Evolutionary conservation across 2,329 filamentous ascomycete species (phyloP).

Genomic region (Pestalotiopsis sp.): DNA sequence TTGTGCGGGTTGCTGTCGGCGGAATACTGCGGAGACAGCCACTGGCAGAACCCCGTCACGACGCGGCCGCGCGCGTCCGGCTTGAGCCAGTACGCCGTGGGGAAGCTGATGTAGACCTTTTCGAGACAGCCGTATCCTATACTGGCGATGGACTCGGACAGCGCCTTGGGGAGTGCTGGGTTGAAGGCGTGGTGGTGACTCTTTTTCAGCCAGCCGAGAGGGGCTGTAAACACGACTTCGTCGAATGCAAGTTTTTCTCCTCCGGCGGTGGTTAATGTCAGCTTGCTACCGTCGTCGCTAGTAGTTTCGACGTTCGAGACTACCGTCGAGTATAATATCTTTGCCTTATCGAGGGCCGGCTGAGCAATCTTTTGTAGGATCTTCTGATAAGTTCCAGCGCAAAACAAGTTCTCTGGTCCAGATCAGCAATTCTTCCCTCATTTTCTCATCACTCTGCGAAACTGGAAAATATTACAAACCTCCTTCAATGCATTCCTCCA

Average conservation of each 20-base stretch:
- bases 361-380: slow-evolving; percentile 61
- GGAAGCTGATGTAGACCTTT: slow-evolving; percentile 74
- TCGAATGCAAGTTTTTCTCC: slow-evolving; percentile 59
- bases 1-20: slow-evolving; percentile 58
- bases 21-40: slow-evolving; percentile 72
- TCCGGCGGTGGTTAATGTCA: slow-evolving; percentile 48
- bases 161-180: slow-evolving; percentile 58
- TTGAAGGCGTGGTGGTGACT: slow-evolving; percentile 56
- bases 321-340: slow-evolving; percentile 54
- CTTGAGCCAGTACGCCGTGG: slow-evolving; percentile 71
- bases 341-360: slow-evolving; percentile 56
- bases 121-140: slow-evolving; percentile 74
- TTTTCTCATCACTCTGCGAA: neutral
- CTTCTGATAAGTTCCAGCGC: slow-evolving; percentile 60
- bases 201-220: slow-evolving; percentile 69
- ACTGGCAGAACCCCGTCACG: slow-evolving; percentile 73
- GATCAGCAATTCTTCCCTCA: neutral
- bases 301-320: slow-evolving; percentile 45
- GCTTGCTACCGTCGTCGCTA: slow-evolving; percentile 32
- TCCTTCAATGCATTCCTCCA: slow-evolving; percentile 78
- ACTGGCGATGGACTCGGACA: slow-evolving; percentile 63
- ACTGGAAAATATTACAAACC: slow-evolving; percentile 40
- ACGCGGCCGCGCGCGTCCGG: slow-evolving; percentile 41
- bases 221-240: slow-evolving; percentile 68
- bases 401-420: slow-evolving; percentile 60